Evolutionary conservation across 805 yeast genomes (phyloP).

Genomic region (Saccharomycopsis synnaedendra): DNA sequence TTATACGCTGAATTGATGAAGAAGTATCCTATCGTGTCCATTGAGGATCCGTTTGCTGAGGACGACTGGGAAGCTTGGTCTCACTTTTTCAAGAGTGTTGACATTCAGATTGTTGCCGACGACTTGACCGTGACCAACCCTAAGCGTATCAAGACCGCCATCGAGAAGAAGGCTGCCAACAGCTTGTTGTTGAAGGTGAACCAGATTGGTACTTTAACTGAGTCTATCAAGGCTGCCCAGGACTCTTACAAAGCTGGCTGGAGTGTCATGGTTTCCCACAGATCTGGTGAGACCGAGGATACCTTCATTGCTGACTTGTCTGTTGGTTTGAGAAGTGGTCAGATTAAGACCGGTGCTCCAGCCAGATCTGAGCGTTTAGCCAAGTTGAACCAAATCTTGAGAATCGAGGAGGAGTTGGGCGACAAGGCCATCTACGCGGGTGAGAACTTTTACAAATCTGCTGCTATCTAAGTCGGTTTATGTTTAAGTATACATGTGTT

Average conservation of each 20-base stretch:
- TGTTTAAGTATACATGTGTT: too few species aligned
- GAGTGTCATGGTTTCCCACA: conserved; percentile 99
- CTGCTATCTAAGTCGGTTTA: conserved; percentile 20
- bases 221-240: conserved; percentile 94
- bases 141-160: conserved; percentile 85
- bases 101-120: conserved; percentile 91
- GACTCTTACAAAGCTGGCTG: conserved; percentile 93
- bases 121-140: conserved; percentile 99
- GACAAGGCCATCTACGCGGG: conserved; percentile 97
- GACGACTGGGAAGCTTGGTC: conserved; percentile 99
- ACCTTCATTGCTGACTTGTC: conserved; percentile 94
- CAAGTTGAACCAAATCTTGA: conserved; percentile 94
- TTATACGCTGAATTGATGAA: conserved; percentile 69
- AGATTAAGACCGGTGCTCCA: conserved; percentile 99
- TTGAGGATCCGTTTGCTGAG: conserved; percentile 99
- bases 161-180: conserved; percentile 91
- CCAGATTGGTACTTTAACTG: conserved; percentile 96
- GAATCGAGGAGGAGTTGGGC: conserved; percentile 98
- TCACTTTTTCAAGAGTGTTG: conserved; percentile 66
- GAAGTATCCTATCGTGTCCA: conserved; percentile 95
- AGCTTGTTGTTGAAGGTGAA: conserved; percentile 94
- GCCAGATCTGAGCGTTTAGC: conserved; percentile 99
- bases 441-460: conserved; percentile 62
- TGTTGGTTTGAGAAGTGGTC: conserved; percentile 97
- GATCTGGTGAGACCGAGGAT: conserved; percentile 99